Evolutionary conservation across 805 yeast species (phyloP), one percentile per base, ranked within the genome.

Genomic region (Saccharomycopsis schoenii): DNA sequence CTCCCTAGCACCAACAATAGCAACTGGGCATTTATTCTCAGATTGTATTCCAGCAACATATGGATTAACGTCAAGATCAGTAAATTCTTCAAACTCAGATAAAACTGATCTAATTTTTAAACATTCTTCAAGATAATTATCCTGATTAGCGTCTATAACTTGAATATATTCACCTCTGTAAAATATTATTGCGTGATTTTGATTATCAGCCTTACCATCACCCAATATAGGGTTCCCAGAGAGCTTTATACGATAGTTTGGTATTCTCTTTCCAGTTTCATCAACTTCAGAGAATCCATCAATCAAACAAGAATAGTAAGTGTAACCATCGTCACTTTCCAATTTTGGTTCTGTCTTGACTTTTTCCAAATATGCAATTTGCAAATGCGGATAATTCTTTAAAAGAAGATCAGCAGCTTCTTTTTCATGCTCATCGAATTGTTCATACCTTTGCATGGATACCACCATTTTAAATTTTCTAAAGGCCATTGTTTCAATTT

Each of bases 351-450:
- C 97, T 11, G 36, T 12, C 67, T 83, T 74, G 74, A 89, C 97
- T 78, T 92, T 97, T 69, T 93, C 97, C 69, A 93, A 80, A 78
- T 90, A 93, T 61, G 97, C 96, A 75, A 93, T 90, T 72, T 85
- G 89, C 68, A 89, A 76, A 68, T 86, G 91, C 25, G 96, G 96
- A 70, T 88, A 88, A 62, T 92, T 91, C 73, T 91, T 80, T 65
- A 89, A 77, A 70, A 89, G 80, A 69, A 86, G 85, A 69, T 89
- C 96, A 36, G 91, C 89, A 67, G 86, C 85, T 73, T 86, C 90
- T 69, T 82, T 76, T 73, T 89, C 94, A 67, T 86, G 89, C 19
- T 84, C 81, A 69, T 79, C 81, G 72, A 89, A 88, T 66, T 82
- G 79, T 57, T 86, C 79, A 70, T 86, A 81, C 75, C 92, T 81